These are phyloP conservation scores for Solanum etuberosum DNA, from an alignment of 257 asterid genomes.

Conservation along the genomic window DNA sequence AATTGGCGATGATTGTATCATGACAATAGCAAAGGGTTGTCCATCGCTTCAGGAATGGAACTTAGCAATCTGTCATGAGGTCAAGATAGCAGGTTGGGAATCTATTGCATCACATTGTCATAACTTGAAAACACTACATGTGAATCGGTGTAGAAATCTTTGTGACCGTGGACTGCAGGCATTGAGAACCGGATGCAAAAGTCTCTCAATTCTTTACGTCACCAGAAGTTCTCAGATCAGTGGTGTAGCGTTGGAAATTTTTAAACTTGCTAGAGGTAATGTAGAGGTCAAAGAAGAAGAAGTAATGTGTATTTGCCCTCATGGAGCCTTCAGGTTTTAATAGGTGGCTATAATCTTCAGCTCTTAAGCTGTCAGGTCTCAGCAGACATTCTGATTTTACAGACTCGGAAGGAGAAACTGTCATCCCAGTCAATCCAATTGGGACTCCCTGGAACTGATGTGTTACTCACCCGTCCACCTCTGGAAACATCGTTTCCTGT, in stretches of 20 bases:
- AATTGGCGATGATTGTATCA: constrained; percentile 36
- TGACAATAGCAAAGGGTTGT: constrained; percentile 42
- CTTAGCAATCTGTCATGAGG: constrained; percentile 55
- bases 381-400: neutral
- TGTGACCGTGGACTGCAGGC: constrained; percentile 49
- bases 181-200: constrained; percentile 42
- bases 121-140: constrained; percentile 47
- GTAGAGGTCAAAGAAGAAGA: constrained; percentile 45
- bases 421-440: neutral
- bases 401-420: neutral
- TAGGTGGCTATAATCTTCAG: neutral
- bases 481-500: neutral
- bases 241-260: constrained; percentile 28
- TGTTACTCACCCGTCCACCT: neutral
- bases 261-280: constrained; percentile 34
- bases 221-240: constrained; percentile 29
- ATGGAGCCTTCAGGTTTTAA: constrained; percentile 18
- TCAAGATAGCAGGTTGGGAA: constrained; percentile 40
- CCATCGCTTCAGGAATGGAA: constrained; percentile 60
- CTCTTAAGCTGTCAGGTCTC: too few relatives aligned
- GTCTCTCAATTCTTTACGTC: constrained; percentile 28
- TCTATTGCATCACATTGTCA: constrained; percentile 38
- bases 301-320: constrained; percentile 39
- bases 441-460: neutral
- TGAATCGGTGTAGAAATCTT: constrained; percentile 51